Base-by-base conservation (phyloP, 768 basidiomycete species). In the Tylopilus vinaceipallidus region DNA sequence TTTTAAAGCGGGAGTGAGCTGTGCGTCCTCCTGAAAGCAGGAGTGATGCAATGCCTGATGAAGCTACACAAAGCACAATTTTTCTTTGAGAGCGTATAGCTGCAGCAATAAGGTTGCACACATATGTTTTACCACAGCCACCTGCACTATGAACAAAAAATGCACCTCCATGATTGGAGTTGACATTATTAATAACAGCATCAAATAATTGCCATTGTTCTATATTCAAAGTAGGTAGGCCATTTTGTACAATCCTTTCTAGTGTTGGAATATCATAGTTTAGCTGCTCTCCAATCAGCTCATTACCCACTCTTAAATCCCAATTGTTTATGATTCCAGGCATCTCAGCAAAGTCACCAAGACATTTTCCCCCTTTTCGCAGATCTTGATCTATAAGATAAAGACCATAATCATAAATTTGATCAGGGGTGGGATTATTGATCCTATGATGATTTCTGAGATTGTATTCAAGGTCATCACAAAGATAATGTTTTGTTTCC, bases 1-100 rank as follows among this genome's bases (percentile, higher is more conserved):
- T 76, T 47, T 75, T 74, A 64, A 80, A 80, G 8, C 54, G 56
- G 0, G 75, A 78, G 52, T 81, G 75, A 0, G 75, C 66, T 20
- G 79, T 81, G 2, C 69, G 58, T 1, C 78, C 79, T 38, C 74
- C 71, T 9, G 42, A 49, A 1, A 79, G 58, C 0, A 81, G 62
- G 78, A 61, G 6, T 5, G 33, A 6, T 43, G 47, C 45, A 19
- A 29, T 12, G 0, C 35, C 35, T 17, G 35, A 17, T 17, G 35
- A 36, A 6, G 35, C 35, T 6, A 36, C 17, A 36, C 35, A 36
- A 19, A 36, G 35, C 3, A 36, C 35, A 36, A 36, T 36, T 17
- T 36, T 36, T 36, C 17, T 17, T 11, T 17, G 16, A 36, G 35
- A 9, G 19, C 17, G 35, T 7, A 36, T 17, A 17, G n/a, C 35